Base-by-base conservation (phyloP, 2,329 filamentous ascomycete genomes). In the Fusarium sp. region DNA sequence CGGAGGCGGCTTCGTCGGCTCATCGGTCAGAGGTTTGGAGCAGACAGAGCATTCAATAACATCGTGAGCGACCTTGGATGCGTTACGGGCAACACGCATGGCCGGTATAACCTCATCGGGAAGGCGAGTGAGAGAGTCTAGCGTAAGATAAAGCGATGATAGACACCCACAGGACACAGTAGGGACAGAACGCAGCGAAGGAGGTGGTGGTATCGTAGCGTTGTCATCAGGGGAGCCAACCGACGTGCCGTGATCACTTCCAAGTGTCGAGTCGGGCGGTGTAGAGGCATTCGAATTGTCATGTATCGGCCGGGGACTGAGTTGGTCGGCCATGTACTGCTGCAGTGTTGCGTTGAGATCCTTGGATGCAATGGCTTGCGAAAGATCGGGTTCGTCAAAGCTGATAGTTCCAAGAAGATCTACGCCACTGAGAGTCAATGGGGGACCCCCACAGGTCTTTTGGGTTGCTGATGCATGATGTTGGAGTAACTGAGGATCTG, bases 1-100 rank as follows among this genome's bases (percentile, higher is more conserved):
- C 24, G 85, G 82, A 2, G 83, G 81, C 1, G 81, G 78, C 33
- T 79, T 71, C 29, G 73, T 72, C 1, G 80, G 73, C 7, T 85
- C 82, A 9, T 81, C 75, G 17, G 83, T 53, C 35, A 83, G 64
- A 36, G 82, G 79, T 27, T 82, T 80, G 59, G 84, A 85, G 80
- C 90, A 92, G 17, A 79, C 72, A 1, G 82, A 77, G 75, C 90
- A 92, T 71, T 84, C 82, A 58, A 90, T 84, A 20, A 86, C 84
- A 40, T 87, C 81, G 77, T 90, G 85, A 2, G 87, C 88, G 1
- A 84, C 80, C 63, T 83, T 85, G 35, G 85, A 82, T 5, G 88
- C 87, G 58, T 82, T 77, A 7, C 88, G 85, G 12, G 87, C 85
- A 44, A 86, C 81, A 20, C 81, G 78, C 76, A 90, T 86, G 17